Percentiles rank a stretch among this genome's conserved stretches.
Evolutionary conservation across 495 filamentous ascomycete genomes (phyloP).

Genomic region (Bathelium albidoporum): DNA sequence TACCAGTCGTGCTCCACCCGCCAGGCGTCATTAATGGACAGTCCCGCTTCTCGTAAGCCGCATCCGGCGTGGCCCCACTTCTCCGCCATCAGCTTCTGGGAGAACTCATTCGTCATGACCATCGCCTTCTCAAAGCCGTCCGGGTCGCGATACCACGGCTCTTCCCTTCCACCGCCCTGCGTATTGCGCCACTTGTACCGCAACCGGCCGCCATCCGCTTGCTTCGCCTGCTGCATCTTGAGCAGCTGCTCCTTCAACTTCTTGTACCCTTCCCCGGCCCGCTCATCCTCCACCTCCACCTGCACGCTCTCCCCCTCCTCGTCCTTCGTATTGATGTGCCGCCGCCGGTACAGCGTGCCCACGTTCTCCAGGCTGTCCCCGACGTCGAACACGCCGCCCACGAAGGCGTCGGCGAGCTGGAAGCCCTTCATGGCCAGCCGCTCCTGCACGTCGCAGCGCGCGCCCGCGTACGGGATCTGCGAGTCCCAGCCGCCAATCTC

Average conservation of each 20-base stretch:
- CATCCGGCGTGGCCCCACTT: constrained; percentile 12
- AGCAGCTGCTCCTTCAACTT: constrained; percentile 1
- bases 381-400: constrained; percentile 46
- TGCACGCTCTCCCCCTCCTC: neutral
- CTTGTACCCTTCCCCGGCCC: neutral
- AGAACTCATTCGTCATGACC: constrained; percentile 42
- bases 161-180: constrained; percentile 49
- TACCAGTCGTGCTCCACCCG: constrained; percentile 10
- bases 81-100: constrained; percentile 32
- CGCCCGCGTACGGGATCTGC: constrained; percentile 51
- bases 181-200: constrained; percentile 52
- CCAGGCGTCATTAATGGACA: constrained; percentile 7
- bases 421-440: constrained; percentile 44
- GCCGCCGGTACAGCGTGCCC: constrained; percentile 36
- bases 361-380: constrained; percentile 38
- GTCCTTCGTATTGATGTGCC: neutral
- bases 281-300: neutral
- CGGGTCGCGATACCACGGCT: constrained; percentile 48
- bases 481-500: constrained; percentile 51
- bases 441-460: constrained; percentile 50
- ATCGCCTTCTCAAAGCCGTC: constrained; percentile 45
- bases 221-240: constrained; percentile 4
- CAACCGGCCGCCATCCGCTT: neutral
- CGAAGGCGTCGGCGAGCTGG: constrained; percentile 34
- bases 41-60: constrained; percentile 7